Percentiles rank a stretch among this genome's conserved stretches.
These are phyloP conservation scores for Elongisporangium senticosum DNA, from an alignment of 352 stramenopile species.

Conservation along the genomic window DNA sequence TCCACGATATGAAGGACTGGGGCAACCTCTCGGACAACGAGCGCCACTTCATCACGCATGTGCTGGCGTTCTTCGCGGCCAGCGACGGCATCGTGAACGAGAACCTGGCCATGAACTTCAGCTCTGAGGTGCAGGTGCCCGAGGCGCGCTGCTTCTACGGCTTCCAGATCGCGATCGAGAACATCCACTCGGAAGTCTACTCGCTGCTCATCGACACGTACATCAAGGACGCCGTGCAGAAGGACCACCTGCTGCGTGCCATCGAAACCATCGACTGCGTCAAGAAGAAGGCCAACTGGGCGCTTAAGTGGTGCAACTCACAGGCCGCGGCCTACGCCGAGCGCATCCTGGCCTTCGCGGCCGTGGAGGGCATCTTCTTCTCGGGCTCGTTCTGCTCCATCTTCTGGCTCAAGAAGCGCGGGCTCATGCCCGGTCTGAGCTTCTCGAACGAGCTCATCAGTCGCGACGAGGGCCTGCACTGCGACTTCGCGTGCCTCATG, in stretches of 20 bases:
- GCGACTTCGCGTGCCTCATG: slow-evolving; percentile 98
- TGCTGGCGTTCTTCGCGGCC: slow-evolving; percentile 98
- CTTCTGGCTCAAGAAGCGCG: slow-evolving; percentile 99
- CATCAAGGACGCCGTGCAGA: slow-evolving; percentile 94
- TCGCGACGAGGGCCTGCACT: slow-evolving; percentile 98
- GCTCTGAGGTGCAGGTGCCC: slow-evolving; percentile 94
- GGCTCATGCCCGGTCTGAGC: slow-evolving; percentile 97
- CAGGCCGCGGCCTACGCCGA: slow-evolving; percentile 93
- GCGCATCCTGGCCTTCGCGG: slow-evolving; percentile 95
- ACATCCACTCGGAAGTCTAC: slow-evolving; percentile 99
- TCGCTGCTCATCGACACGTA: slow-evolving; percentile 99
- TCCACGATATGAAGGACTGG: slow-evolving; percentile 96
- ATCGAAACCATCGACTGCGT: slow-evolving; percentile 98
- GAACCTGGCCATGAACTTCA: slow-evolving; percentile 99
- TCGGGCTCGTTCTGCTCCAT: slow-evolving; percentile 98
- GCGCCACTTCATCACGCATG: slow-evolving; percentile 96
- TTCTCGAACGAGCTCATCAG: slow-evolving; percentile 99
- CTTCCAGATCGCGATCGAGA: slow-evolving; percentile 99
- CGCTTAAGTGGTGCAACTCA: slow-evolving; percentile 94
- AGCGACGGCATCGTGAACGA: slow-evolving; percentile 99
- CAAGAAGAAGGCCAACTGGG: slow-evolving; percentile 96
- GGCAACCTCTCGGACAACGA: slow-evolving; percentile 92
- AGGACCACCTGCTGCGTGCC: slow-evolving; percentile 92
- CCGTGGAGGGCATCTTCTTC: slow-evolving; percentile 99
- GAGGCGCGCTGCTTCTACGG: slow-evolving; percentile 99